Evolutionary conservation across 2,329 filamentous ascomycete genomes (phyloP), one percentile per base, ranked within the genome.

Genomic region (Annulohypoxylon truncatum): DNA sequence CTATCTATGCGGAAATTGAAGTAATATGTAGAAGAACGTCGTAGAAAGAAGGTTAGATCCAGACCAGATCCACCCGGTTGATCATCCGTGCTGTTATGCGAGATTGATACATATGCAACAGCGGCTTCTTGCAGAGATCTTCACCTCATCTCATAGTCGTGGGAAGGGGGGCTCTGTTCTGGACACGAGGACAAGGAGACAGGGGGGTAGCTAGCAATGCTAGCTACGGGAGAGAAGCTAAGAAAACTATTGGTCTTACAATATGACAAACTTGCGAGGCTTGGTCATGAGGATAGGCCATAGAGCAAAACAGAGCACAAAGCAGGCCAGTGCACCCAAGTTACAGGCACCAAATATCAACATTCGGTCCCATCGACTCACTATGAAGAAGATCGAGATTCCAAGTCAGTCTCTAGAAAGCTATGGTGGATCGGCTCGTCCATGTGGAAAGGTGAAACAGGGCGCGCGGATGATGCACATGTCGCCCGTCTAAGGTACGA

Each of bases 321-420:
- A 98, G 84, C 96, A 95, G 72, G 92, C 93, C 70, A 93, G 85
- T 69, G 96, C 94, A 67, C 91, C 94, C 73, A 97, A 80, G 81
- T 97, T 97, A 83, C 95, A 96, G 76, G 90, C 93, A 71, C 88
- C 90, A 81, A 99, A 99, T 75, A 98, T 88, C 78, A 99, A 85
- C 77, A 98, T 83, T 62, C 95, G 92, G 82, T 99, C 96, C 96
- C 95, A 98, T 82, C 95, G 89, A 82, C 93, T 97, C 83, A 99
- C 96, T 98, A 73, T 64, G 74, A 61, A 69, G 26, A 60, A 67
- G 54, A 75, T 77, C 71, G 69, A 75, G 71, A 75, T 73, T 66
- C 68, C 67, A 69, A 70, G 71, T 77, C 72, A 79, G 75, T 73
- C 64, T 72, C 53, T 51, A 63, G 33, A 59, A 51, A 68, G 47